A percentile compares a stretch with the other conserved stretches of the same genome.
Evolutionary conservation across 352 stramenopile species (phyloP).

Genomic region (Phytophthora pisi): DNA sequence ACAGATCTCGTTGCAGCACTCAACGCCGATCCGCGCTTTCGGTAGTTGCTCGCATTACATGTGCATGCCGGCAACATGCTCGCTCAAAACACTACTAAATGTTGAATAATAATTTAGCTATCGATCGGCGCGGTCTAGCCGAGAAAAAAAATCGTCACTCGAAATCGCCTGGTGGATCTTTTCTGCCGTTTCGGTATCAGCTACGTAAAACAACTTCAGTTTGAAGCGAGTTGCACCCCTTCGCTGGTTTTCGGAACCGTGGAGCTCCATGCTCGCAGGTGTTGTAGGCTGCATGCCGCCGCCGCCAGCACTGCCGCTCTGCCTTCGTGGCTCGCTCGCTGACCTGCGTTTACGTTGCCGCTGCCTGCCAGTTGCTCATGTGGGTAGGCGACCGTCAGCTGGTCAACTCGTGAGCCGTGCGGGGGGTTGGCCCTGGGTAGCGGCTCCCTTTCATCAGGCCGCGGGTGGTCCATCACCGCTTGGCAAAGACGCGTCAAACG

Average conservation of each 20-base stretch:
- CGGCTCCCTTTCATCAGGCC: conserved; percentile 20
- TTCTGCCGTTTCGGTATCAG: conserved; percentile 6
- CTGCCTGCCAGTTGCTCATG: not conserved
- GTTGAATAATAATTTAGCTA: not conserved
- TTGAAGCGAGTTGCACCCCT: conserved; percentile 8
- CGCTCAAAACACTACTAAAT: not conserved
- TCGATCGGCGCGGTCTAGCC: not conserved
- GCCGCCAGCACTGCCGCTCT: not conserved
- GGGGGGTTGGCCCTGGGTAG: conserved; percentile 3
- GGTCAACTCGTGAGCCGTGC: conserved; percentile 1
- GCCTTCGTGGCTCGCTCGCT: not conserved
- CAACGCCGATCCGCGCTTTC: not conserved
- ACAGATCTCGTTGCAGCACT: not conserved
- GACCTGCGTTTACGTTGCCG: not conserved
- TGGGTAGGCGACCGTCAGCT: conserved; percentile 11
- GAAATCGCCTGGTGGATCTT: conserved; percentile 4
- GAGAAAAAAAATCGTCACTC: conserved; percentile 14
- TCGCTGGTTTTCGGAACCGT: conserved; percentile 13
- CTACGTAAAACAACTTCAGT: conserved; percentile 13
- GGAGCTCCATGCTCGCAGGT: not conserved
- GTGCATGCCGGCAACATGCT: not conserved
- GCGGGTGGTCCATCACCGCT: conserved; percentile 26
- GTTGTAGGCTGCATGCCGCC: not conserved
- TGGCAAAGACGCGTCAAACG: conserved; percentile 27
- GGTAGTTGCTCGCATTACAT: not conserved